Base-by-base conservation (phyloP, 1,284 basidiomycete species). In the Ganoderma boninense region DNA sequence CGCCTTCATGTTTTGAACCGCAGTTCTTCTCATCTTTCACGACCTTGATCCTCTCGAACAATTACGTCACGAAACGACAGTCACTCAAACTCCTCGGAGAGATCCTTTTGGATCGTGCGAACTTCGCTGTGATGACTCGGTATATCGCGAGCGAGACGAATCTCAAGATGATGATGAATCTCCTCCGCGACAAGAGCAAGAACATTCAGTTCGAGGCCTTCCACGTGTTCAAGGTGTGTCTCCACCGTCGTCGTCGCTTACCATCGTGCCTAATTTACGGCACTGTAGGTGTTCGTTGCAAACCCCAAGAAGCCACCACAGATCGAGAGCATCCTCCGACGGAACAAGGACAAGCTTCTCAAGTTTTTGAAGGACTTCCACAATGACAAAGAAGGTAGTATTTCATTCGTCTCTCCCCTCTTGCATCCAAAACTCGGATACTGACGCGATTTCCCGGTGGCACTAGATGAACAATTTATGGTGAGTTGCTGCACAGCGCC, bases 131-230 rank as follows among this genome's bases (percentile, higher is more conserved):
- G 79, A 99, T 99, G 97, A 99, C 97, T 0, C 89, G 92, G n/a
- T 99, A 99, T 81, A 99, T 99, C 76, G 90, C 94, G 6, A 92
- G 91, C 77, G 93, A 95, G 78, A 93, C 93, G 49, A 99, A 99
- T 80, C 87, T 99, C 71, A 99, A 99, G 90, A 95, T 97, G 90
- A 98, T 99, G 96, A 99, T 99, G 97, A 99, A 99, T 82, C 88
- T 99, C 65, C 85, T 99, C 64, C 89, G 97, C 72, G 97, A 99
- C 79, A 97, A 97, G 87, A 97, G 96, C 87, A 95, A 96, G 86
- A 99, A 99, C 82, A 99, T 99, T 66, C 97, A 99, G 82, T 99
- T 99, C 72, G 97, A 99, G 82, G 97, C 97, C 2, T 99, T 99
- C 83, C 98, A 99, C 78, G 98, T 99, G 43, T 99, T 99, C 90